Evolutionary conservation across 2,329 filamentous ascomycete species (phyloP).

Genomic region (Phoma sp.): DNA sequence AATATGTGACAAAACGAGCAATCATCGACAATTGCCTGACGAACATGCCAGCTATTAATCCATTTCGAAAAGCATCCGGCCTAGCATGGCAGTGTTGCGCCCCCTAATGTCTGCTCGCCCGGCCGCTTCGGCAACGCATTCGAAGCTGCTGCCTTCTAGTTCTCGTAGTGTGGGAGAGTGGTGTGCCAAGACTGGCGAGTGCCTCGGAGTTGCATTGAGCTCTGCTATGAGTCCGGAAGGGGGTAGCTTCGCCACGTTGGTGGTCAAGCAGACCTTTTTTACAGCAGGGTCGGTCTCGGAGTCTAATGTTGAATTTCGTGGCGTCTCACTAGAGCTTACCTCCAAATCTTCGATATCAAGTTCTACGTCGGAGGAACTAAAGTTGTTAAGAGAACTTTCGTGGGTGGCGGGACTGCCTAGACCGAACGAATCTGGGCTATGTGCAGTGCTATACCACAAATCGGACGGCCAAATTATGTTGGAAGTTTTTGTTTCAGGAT

Average conservation of each 20-base stretch:
- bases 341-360: neutral
- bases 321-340: neutral
- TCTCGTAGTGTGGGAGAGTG: neutral
- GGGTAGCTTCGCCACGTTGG: neutral
- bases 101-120: too few species aligned
- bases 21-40: too few species aligned
- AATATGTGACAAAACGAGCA: too few species aligned
- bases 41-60: too few species aligned
- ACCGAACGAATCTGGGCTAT: neutral
- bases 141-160: neutral
- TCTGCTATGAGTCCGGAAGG: neutral
- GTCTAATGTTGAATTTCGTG: neutral
- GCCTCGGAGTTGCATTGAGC: neutral
- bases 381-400: too few species aligned
- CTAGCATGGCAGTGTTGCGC: neutral
- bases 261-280: neutral
- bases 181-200: neutral
- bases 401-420: neutral
- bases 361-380: neutral
- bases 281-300: neutral
- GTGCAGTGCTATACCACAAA: neutral
- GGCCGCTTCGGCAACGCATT: neutral
- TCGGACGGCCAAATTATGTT: too few species aligned
- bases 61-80: constrained; percentile 11
- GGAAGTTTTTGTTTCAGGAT: neutral